Percentiles rank a stretch among this genome's conserved stretches.
Evolutionary conservation across 352 stramenopile genomes (phyloP).

Genomic region (Globisporangium irregulare): DNA sequence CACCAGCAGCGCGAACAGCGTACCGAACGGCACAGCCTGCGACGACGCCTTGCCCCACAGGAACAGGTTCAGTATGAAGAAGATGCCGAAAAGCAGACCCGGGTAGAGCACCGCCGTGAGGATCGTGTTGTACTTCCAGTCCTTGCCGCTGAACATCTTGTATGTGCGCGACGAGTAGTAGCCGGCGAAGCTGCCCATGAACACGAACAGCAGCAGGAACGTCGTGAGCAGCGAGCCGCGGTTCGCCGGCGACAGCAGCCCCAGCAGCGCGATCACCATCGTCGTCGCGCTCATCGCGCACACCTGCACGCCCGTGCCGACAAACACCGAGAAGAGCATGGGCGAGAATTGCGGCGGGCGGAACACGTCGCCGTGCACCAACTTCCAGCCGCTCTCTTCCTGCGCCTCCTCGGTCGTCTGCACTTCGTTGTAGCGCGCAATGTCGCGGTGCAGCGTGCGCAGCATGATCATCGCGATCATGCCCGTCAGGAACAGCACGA

Average conservation of each 20-base stretch:
- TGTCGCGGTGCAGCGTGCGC: conserved; percentile 98
- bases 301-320: conserved; percentile 96
- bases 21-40: conserved; percentile 94
- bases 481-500: conserved; percentile 99
- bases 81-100: conserved; percentile 91
- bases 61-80: conserved; percentile 97
- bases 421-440: conserved; percentile 96
- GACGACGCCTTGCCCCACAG: conserved; percentile 87
- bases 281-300: conserved; percentile 93
- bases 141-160: conserved; percentile 98
- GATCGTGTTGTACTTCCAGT: conserved; percentile 97
- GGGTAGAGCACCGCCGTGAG: conserved; percentile 95
- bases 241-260: conserved; percentile 96
- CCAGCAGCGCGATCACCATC: conserved; percentile 93
- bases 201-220: conserved; percentile 97
- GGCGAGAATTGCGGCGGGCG: conserved; percentile 91
- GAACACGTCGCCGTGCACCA: conserved; percentile 98
- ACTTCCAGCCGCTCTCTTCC: conserved; percentile 96
- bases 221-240: conserved; percentile 96
- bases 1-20: conserved; percentile 95
- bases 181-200: conserved; percentile 96
- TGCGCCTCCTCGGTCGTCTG: conserved; percentile 93
- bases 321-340: conserved; percentile 94
- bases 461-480: conserved; percentile 99
- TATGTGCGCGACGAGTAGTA: conserved; percentile 97